phyloP scores from a whole-genome alignment of 257 asterid genomes.

The Solanum piurae region DNA sequence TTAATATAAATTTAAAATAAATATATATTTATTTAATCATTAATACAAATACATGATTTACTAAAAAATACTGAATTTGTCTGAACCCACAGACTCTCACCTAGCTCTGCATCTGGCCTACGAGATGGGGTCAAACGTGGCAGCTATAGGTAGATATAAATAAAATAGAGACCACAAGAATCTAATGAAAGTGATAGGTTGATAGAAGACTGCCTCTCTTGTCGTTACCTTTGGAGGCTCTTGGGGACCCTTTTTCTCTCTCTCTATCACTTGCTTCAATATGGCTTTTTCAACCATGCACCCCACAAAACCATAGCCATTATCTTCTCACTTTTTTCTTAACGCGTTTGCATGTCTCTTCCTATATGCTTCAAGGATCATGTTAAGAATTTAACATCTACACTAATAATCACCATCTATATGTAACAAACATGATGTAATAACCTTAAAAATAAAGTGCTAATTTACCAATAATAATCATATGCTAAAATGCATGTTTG shows the following conservation, averaged over 20 bases:
- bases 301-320: slow-evolving; percentile 11
- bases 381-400: neutral
- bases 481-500: neutral
- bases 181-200: slow-evolving; percentile 15
- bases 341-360: neutral
- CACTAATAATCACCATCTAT: neutral
- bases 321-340: neutral
- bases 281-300: slow-evolving; percentile 3
- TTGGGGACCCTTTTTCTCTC: neutral
- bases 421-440: neutral
- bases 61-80: too few relatives aligned
- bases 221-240: slow-evolving; percentile 1
- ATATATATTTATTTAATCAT: too few relatives aligned
- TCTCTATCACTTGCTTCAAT: neutral
- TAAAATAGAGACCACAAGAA: slow-evolving; percentile 10
- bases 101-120: too few relatives aligned
- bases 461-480: neutral
- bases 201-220: slow-evolving; percentile 6
- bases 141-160: neutral
- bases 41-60: too few relatives aligned
- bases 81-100: too few relatives aligned
- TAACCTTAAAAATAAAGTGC: neutral
- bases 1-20: too few relatives aligned
- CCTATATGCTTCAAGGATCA: neutral
- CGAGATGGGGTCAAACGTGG: neutral